Conservation (phyloP, 352 stramenopile genomes). For the Globisporangium canariense region DNA sequence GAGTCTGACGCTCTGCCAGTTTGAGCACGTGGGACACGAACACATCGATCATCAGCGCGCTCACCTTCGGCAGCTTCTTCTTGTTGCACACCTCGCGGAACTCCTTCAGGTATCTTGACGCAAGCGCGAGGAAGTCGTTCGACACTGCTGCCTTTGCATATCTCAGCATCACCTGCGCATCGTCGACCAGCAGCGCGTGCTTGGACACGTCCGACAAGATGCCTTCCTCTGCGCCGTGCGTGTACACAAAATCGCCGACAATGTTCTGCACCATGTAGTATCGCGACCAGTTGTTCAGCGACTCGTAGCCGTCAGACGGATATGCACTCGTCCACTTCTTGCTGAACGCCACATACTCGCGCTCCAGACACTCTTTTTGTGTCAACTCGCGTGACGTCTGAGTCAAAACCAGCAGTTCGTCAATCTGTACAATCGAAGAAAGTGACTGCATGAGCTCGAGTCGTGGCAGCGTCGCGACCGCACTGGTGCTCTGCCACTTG, state of each 20-base stretch:
- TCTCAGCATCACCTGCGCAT: constrained; percentile 52
- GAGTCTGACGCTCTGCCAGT: constrained; percentile 54
- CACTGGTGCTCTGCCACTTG: constrained; percentile 57
- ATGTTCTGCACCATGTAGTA: constrained; percentile 57
- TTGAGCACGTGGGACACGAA: constrained; percentile 83
- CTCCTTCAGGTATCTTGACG: constrained; percentile 72
- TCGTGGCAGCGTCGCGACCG: constrained; percentile 38
- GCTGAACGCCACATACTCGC: constrained; percentile 27
- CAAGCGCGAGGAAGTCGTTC: constrained; percentile 66
- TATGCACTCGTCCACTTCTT: constrained; percentile 33
- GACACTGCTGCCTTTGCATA: constrained; percentile 64
- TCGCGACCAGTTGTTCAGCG: constrained; percentile 58
- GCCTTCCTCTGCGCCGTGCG: constrained; percentile 24
- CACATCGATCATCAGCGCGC: constrained; percentile 72
- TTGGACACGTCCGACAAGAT: constrained; percentile 30
- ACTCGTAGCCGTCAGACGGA: constrained; percentile 48
- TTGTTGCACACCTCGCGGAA: constrained; percentile 73
- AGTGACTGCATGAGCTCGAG: constrained; percentile 63
- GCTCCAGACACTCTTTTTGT: constrained; percentile 10
- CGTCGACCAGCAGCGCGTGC: constrained; percentile 27
- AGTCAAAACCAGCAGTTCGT: constrained; percentile 37
- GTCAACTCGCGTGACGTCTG: constrained; percentile 7
- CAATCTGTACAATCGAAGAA: constrained; percentile 60
- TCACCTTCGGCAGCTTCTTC: constrained; percentile 68
- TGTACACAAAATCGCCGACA: constrained; percentile 29